Evolutionary conservation across 192 early-diverging fungal genomes (phyloP), one percentile per base, ranked within the genome.

Genomic region (Phycomyces nitens): DNA sequence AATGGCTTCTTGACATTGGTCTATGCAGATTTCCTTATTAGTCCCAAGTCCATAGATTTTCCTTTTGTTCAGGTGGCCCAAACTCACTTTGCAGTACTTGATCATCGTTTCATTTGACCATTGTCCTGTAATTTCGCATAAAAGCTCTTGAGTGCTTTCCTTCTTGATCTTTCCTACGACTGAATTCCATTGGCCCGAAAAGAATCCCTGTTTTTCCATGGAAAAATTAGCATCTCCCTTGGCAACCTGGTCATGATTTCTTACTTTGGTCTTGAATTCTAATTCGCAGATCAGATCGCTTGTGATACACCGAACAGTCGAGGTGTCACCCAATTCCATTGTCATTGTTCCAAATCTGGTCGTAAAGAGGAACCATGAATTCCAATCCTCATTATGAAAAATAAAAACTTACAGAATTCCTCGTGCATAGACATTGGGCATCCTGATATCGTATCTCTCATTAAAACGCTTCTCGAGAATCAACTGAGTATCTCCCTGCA

Each of bases 351-450:
- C 95, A 76, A 62, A 27, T 29, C 58, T 69, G 50, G 50, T 8
- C 34, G 18, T 56, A 47, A 26, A 62, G n/a, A 49, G n/a, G 42
- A 43, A 21, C n/a, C 51, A 24, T 22, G 23, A 34, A 34, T 7
- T 34, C 29, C 2, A 34, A 34, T 34, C 29, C 29, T 34, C 11
- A 2, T 44, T 10, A 21, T 58, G 3, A 53, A 26, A 26, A 38
- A 1, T 14, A 21, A n/a, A n/a, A 12, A 51, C 62, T 64, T 66
- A 62, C 54, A 72, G 56, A 39, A 97, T 89, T 9, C 92, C 92
- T 3, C 95, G 84, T 6, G 92, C 95, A 70, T 96, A 97, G 63
- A 95, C 84, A 73, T 97, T 97, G 6, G 95, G 95, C 72, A 92
- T 88, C 0, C 82, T 84, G 60, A 97, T 87, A 26, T 82, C 70